Base-by-base conservation (phyloP, 2,329 filamentous ascomycete genomes). In the Trichoderma brevicompactum region DNA sequence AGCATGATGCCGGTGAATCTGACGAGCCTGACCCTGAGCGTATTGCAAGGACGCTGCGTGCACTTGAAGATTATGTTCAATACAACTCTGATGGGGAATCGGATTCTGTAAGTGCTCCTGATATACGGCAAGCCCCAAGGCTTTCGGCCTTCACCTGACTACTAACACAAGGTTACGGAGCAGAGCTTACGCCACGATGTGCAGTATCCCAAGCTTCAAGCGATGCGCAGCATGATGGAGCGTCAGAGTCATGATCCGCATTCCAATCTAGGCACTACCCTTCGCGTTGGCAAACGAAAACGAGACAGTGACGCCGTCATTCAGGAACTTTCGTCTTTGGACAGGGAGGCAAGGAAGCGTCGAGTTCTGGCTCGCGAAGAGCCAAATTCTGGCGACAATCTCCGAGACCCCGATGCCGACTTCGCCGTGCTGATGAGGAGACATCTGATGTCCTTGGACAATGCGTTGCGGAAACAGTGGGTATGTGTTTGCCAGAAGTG, bases 401-500 rank as follows among this genome's bases (percentile, higher is more conserved):
- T 59, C 4, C 12, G 48, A 38, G 55, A 59, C 7, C 43, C 43
- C 17, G 55, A 59, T 40, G 43, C 55, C 17, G 55, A 59, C 12
- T 49, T 59, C 13, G 55, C 55, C 32, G 55, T 59, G 55, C 32
- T 48, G n/a, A 59, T 59, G 55, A 48, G 55, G 55, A 59, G 32
- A n/a, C 43, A 59, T 49, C 32, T 59, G 13, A 32, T 48, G 13
- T 48, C 55, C 0, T 59, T 59, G 32, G 55, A 59, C 17, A 59
- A 59, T 38, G 55, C 55, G 12, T 17, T 59, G 8, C 55, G 55
- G 32, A 48, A 59, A n/a, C 32, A 59, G n/a, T 59, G 55, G 55
- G 12, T 59, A 17, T 59, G 55, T 34, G 55, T 59, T 59, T 59
- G 55, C 55, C 55, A 59, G 55, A 59, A 38, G 8, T 59, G 55